Evolutionary conservation across 345 rosid genomes (phyloP).

Genomic region (Salix udensis): DNA sequence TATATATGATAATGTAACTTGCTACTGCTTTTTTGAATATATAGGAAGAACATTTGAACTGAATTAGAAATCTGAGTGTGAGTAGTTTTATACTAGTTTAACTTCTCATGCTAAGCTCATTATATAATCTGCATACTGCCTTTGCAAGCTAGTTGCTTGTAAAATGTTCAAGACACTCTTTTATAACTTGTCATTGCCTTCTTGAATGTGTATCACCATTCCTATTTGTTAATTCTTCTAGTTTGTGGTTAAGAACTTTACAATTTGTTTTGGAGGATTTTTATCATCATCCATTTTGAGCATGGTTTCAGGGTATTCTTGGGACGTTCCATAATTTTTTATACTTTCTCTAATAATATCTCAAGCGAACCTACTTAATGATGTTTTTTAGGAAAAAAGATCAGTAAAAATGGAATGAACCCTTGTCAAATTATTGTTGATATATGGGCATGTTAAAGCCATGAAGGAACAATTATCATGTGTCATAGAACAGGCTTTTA

Average conservation of each 20-base stretch:
- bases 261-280: neutral
- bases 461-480: neutral
- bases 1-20: conserved; percentile 20
- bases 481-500: neutral
- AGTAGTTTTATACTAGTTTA: neutral
- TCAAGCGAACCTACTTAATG: neutral
- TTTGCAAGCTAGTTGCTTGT: neutral
- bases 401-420: neutral
- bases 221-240: neutral
- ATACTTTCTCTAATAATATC: neutral
- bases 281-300: neutral
- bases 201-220: neutral
- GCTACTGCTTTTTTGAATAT: conserved; percentile 28
- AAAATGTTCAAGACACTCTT: neutral
- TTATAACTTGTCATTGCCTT: neutral
- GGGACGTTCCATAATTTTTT: neutral
- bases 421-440: neutral
- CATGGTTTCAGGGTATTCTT: neutral
- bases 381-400: neutral
- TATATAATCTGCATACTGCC: neutral
- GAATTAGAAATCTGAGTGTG: conserved; percentile 6
- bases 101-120: neutral
- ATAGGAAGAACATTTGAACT: conserved; percentile 14
- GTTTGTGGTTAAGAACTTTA: neutral
- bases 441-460: neutral